phyloP scores from a whole-genome alignment of 23 red algal species.

The Cyanidiococcus yangmingshanensis region DNA sequence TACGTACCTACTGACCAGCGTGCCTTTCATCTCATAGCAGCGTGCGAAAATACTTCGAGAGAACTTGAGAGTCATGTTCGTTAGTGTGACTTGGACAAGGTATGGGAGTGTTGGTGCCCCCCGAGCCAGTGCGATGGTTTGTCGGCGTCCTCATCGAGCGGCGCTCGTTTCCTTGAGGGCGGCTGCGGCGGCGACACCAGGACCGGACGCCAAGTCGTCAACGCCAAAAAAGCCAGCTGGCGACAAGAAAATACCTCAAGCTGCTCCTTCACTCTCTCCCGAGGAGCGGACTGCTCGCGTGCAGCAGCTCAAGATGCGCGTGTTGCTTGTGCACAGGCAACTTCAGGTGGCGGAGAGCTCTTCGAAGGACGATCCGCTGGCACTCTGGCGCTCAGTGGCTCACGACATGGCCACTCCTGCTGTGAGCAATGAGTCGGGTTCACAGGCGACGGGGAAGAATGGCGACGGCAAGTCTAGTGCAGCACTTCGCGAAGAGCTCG shows the following conservation, averaged over 20 bases:
- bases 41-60: neutral
- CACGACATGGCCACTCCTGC: neutral
- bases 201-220: neutral
- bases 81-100: neutral
- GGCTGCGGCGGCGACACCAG: neutral
- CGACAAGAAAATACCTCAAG: neutral
- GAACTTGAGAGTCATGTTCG: neutral
- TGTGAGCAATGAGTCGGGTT: neutral
- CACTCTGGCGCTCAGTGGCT: neutral
- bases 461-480: neutral
- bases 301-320: slow-evolving; percentile 2
- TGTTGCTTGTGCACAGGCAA: neutral
- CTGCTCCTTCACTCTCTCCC: neutral
- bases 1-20: too few species aligned
- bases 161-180: too few species aligned
- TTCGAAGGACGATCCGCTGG: neutral
- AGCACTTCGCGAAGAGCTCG: neutral
- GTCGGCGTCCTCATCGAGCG: too few species aligned
- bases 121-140: too few species aligned
- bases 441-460: neutral
- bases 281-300: neutral
- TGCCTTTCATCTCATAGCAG: neutral
- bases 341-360: neutral
- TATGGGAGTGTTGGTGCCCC: neutral
- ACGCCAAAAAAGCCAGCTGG: neutral